A percentile compares a stretch with the other conserved stretches of the same genome.
These are phyloP conservation scores for Limonium bicolor DNA, from an alignment of 148 eudicot genomes.

Conservation along the genomic window DNA sequence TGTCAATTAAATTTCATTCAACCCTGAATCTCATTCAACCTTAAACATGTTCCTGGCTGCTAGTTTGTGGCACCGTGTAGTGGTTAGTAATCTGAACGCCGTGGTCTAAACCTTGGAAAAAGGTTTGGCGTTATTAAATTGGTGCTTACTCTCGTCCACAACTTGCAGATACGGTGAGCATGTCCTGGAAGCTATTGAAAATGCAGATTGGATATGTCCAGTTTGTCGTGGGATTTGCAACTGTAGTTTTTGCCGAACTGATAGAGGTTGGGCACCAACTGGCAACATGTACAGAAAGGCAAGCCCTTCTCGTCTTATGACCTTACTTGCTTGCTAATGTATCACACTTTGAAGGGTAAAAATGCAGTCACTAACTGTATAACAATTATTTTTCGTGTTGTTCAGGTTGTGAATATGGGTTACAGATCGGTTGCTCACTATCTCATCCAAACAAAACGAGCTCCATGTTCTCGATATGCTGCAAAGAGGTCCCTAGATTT, in stretches of 20 bases:
- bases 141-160: too few relatives aligned
- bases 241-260: conserved; percentile 87
- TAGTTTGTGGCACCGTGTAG: too few relatives aligned
- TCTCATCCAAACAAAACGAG: conserved; percentile 3
- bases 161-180: conserved; percentile 79
- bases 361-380: not conserved
- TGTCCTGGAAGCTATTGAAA: conserved; percentile 71
- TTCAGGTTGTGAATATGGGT: conserved; percentile 51
- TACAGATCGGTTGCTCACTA: conserved; percentile 47
- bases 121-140: too few relatives aligned
- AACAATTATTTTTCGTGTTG: not conserved
- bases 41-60: too few relatives aligned
- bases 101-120: too few relatives aligned
- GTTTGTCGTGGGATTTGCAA: conserved; percentile 92
- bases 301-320: not conserved
- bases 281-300: conserved; percentile 62
- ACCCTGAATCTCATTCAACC: too few relatives aligned
- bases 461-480: not conserved
- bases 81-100: too few relatives aligned
- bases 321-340: not conserved
- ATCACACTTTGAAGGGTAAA: not conserved
- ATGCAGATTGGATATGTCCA: conserved; percentile 84
- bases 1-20: too few relatives aligned
- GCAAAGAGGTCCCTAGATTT: conserved; percentile 5
- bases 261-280: conserved; percentile 88